Conservation (phyloP, 164 flowering plant genomes). For the Chimonanthus praecox region DNA sequence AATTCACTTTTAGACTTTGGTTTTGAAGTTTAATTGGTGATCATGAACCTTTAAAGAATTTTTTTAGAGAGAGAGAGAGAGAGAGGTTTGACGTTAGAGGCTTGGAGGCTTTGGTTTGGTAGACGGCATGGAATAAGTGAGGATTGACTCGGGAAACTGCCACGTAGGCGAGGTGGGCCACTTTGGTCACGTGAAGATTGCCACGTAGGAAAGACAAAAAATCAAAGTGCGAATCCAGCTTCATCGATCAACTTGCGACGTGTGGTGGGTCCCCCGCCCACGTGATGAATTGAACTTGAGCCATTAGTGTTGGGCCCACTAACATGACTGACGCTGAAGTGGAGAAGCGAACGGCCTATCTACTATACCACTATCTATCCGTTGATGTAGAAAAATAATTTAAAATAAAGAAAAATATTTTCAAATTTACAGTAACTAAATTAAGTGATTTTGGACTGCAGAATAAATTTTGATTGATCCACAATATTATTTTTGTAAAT, state of each 20-base stretch:
- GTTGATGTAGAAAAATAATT: no score
- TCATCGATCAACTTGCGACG: background rate
- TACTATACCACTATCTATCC: no score
- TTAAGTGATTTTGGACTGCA: no score
- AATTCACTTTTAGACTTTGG: no score
- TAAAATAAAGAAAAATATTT: no score
- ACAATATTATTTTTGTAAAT: no score
- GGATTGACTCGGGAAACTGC: background rate
- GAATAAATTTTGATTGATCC: no score
- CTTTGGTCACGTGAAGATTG: background rate
- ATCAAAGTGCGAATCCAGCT: background rate
- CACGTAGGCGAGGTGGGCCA: background rate
- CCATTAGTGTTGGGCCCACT: background rate
- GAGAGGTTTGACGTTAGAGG: background rate
- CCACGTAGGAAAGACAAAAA: background rate
- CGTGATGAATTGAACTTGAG: background rate
- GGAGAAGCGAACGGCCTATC: no score
- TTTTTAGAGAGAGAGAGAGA: background rate
- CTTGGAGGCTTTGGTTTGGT: background rate
- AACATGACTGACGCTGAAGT: background rate
- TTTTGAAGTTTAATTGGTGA: no score
- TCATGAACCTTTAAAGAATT: no score
- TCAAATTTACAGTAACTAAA: no score
- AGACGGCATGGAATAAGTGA: background rate
- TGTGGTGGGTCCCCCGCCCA: background rate